These are phyloP conservation scores for Leersia perrieri DNA, from an alignment of 176 grass and related monocot genomes.

Conservation along the genomic window DNA sequence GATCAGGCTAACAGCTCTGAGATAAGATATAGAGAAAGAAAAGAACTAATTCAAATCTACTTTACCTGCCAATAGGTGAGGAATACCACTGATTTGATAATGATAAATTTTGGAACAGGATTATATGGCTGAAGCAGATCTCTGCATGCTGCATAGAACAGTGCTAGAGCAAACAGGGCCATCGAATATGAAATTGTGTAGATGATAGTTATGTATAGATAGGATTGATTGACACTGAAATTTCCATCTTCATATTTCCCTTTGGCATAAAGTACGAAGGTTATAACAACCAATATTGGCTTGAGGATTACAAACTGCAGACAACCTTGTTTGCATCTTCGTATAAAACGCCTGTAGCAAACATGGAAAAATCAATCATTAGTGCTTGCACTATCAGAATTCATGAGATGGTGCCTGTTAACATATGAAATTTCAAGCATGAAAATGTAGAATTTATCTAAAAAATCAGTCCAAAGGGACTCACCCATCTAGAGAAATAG, in stretches of 20 bases:
- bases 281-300: slow-evolving; percentile 82
- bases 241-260: slow-evolving; percentile 84
- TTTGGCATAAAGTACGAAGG: slow-evolving; percentile 80
- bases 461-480: slow-evolving; percentile 2
- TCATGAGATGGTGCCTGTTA: background rate
- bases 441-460: background rate
- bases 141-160: slow-evolving; percentile 82
- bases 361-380: background rate
- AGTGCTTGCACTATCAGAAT: background rate
- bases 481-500: slow-evolving; percentile 82
- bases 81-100: slow-evolving; percentile 88
- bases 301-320: slow-evolving; percentile 89
- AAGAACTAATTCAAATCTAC: background rate
- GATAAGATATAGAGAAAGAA: slow-evolving; percentile 2
- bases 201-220: slow-evolving; percentile 88
- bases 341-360: slow-evolving; percentile 68
- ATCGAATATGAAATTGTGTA: slow-evolving; percentile 77
- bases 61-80: slow-evolving; percentile 92
- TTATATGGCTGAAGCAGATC: slow-evolving; percentile 82
- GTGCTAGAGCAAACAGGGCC: slow-evolving; percentile 69
- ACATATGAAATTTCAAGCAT: background rate
- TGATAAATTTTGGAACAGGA: slow-evolving; percentile 86
- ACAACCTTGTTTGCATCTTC: slow-evolving; percentile 84
- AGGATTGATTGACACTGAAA: slow-evolving; percentile 71
- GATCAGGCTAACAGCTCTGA: background rate